Evolutionary conservation across 108 stramenopile genomes (phyloP).

Genomic region (Fragilaria crotonensis): DNA sequence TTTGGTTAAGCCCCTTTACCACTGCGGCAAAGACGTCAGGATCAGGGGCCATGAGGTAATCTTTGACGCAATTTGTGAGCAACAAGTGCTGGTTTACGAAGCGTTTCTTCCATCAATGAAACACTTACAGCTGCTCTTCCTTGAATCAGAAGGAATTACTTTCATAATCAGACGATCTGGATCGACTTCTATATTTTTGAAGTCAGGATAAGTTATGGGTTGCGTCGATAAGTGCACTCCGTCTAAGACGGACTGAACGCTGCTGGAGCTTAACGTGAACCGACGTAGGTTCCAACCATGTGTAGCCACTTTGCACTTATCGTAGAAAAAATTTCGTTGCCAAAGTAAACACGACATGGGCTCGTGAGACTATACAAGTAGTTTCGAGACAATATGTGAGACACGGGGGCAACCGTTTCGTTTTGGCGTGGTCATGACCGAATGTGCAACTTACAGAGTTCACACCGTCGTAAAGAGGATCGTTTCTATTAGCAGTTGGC

Average conservation of each 20-base stretch:
- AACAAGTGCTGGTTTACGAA: no score
- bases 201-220: constrained; percentile 39
- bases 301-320: constrained; percentile 38
- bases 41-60: constrained; percentile 51
- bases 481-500: no score
- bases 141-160: constrained; percentile 35
- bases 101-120: no score
- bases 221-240: constrained; percentile 36
- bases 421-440: neutral
- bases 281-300: constrained; percentile 64
- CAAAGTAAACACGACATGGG: constrained; percentile 42
- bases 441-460: neutral
- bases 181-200: constrained; percentile 53
- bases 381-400: no score
- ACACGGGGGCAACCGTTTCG: no score
- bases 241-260: constrained; percentile 50
- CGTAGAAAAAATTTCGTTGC: constrained; percentile 63
- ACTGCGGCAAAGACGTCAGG: constrained; percentile 41
- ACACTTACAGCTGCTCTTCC: constrained; percentile 27
- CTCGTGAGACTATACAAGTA: constrained; percentile 2
- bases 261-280: constrained; percentile 49
- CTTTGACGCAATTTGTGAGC: constrained; percentile 1
- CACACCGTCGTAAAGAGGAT: neutral
- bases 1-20: constrained; percentile 30
- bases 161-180: constrained; percentile 41